Evolutionary conservation across 2,329 filamentous ascomycete genomes (phyloP).

Genomic region (Pezicula carpinea): DNA sequence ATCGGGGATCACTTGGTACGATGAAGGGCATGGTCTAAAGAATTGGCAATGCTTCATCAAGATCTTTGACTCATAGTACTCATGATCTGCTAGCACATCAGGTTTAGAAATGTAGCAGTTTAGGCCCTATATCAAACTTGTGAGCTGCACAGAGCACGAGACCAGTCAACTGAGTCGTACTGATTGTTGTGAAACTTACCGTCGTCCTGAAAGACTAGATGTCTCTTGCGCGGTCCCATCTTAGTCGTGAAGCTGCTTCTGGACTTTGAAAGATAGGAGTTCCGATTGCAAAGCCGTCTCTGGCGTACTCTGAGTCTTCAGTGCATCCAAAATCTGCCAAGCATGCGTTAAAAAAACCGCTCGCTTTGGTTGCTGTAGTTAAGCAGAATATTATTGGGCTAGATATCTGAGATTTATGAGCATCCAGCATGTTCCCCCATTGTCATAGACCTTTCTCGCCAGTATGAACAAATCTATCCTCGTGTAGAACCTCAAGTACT

Average conservation of each 20-base stretch:
- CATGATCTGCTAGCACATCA: not conserved
- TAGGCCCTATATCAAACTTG: slow-evolving; percentile 2
- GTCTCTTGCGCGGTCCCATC: not conserved
- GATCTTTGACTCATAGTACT: slow-evolving; percentile 1
- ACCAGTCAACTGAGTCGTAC: not conserved
- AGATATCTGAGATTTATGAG: not conserved
- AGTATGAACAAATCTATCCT: slow-evolving; percentile 1
- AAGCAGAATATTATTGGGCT: not conserved
- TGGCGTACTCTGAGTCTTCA: slow-evolving; percentile 1
- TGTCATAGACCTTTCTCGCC: not conserved
- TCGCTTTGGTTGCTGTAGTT: not conserved
- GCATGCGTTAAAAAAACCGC: not conserved
- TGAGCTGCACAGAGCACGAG: not conserved
- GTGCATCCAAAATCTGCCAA: not conserved
- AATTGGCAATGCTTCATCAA: slow-evolving; percentile 1
- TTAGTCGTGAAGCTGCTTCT: not conserved
- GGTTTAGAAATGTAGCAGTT: slow-evolving; percentile 1
- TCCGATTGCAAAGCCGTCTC: not conserved
- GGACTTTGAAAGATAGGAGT: not conserved
- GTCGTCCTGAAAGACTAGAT: slow-evolving; percentile 4
- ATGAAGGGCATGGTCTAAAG: not conserved
- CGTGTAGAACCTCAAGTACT: not conserved
- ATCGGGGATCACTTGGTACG: not conserved
- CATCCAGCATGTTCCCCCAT: not conserved
- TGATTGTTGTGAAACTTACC: not conserved